Base-by-base conservation (phyloP, 164 flowering plant genomes). In the Vitis vinifera region DNA sequence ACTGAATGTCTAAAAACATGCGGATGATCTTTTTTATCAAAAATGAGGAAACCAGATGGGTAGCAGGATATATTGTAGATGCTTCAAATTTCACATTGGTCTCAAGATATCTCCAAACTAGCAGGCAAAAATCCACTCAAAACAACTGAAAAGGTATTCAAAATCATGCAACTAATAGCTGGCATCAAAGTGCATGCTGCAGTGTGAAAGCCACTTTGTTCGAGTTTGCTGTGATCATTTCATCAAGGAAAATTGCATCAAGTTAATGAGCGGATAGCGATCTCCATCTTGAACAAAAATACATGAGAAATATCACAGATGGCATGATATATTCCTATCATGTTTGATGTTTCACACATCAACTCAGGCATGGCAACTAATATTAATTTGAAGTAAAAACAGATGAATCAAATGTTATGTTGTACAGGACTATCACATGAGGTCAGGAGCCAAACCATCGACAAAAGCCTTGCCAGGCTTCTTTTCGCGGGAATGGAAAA, bases 391-490 rank as follows among this genome's bases (percentile, higher is more conserved):
- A 23, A 27, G 57, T 14, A 8, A 53, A 13, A 37, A 27, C 29
- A 48, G n/a, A 72, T 19, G 67, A 16, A 56, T 49, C 55, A 69
- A 52, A 57, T 59, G 53, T 17, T 7, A 67, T 44, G 47, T 51
- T 44, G 48, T 62, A 71, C 58, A 59, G 29, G 64, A 66, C 64
- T 27, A 63, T 56, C 17, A 69, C 73, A 16, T 68, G 63, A 76
- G 84, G 73, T 80, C 74, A 85, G 81, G 84, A 82, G 77, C 68
- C 97, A 84, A 83, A 92, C 99, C 99, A 89, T 94, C 97, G 62
- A 91, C 91, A 84, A 88, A 84, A 76, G 95, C 95, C 84, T 94
- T 92, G 71, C 91, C 97, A 74, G 94, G 93, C 80, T 91, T 94
- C 89, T 91, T 91, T 82, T 94, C 97, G 29, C 97, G 90, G 58